Evolutionary conservation across 495 filamentous ascomycete genomes (phyloP), one percentile per base, ranked within the genome.

Genomic region (Haplographium delicatum): DNA sequence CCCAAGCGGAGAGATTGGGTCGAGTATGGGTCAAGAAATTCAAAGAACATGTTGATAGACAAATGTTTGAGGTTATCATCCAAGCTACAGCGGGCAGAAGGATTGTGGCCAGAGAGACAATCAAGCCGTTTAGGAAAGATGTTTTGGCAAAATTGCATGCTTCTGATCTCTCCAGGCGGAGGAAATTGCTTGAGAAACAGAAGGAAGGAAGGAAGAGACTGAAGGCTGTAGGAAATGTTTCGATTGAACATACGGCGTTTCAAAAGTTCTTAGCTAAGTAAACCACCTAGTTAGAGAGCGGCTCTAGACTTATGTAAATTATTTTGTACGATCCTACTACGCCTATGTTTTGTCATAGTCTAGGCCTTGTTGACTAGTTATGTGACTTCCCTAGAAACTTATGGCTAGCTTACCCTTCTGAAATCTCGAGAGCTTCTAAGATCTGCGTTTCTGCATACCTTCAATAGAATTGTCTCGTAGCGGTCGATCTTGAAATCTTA

Each of bases 111-210:
- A 76, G 93, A 54, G 94, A 96, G 64, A 96, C 91, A 0, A 83
- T 98, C 66, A 96, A 97, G 75, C 88, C 93, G 1, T 96, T 96
- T 65, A 77, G 93, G 42, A 98, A 98, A 68, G 93, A 98, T 61
- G 80, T 98, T 3, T 71, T 95, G 52, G 84, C 85, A 27, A 98
- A 98, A 67, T 73, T 98, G 50, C 95, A 98, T 63, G 93, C 94
- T 7, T 84, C 83, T 57, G 93, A 98, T 70, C 77, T 95, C 15
- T 79, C 78, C 8, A 73, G 93, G 27, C 77, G 90, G 40, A 76
- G 82, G 61, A 98, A 98, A 69, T 66, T 98, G 54, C 63, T 98
- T 34, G 91, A 97, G 70, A 95, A 90, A 74, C 93, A 98, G 68
- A 98, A 98, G 71, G 91, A 91, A 57, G 93, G 93, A 1, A 78